A percentile compares a stretch with the other conserved stretches of the same genome.
phyloP scores from a whole-genome alignment of 768 basidiomycete genomes.

The Lactarius evosmus region DNA sequence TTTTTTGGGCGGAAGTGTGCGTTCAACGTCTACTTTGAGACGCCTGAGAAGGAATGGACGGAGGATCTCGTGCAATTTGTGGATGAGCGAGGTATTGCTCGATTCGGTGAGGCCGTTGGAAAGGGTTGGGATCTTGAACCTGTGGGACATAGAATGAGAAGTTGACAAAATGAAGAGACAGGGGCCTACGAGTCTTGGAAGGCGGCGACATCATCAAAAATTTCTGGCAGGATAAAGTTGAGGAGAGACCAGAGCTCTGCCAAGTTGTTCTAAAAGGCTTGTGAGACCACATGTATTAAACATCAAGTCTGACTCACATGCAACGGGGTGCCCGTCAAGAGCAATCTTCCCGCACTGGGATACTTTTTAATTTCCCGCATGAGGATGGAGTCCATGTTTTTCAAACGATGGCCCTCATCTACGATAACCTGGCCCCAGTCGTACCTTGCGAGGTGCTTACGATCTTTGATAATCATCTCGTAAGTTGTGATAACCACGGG shows the following conservation, averaged over 20 bases:
- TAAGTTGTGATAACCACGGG: conserved; percentile 90
- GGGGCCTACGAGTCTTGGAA: conserved; percentile 80
- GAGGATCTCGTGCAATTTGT: conserved; percentile 82
- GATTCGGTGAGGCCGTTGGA: conserved; percentile 53
- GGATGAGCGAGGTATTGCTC: conserved; percentile 65
- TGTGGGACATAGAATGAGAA: conserved; percentile 29
- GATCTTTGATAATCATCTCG: conserved; percentile 88
- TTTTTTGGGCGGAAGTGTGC: conserved; percentile 82
- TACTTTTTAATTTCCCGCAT: conserved; percentile 90
- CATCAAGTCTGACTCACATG: conserved; percentile 56
- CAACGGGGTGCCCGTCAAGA: conserved; percentile 93
- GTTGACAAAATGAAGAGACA: conserved; percentile 4
- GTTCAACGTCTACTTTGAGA: conserved; percentile 84
- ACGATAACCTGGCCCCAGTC: conserved; percentile 93
- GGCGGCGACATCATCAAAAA: conserved; percentile 84
- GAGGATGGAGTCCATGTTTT: conserved; percentile 90
- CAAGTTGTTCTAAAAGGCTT: conserved; percentile 74
- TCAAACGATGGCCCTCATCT: conserved; percentile 92
- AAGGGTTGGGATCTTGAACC: conserved; percentile 71
- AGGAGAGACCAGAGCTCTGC: conserved; percentile 92
- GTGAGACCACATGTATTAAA: conserved; percentile 8
- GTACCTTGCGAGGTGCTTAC: conserved; percentile 59
- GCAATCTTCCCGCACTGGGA: conserved; percentile 79
- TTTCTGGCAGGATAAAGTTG: conserved; percentile 92
- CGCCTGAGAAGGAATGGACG: conserved; percentile 94